These are phyloP conservation scores for Pseudodiploospora longispora DNA, from an alignment of 2,329 filamentous ascomycete genomes.

Conservation along the genomic window DNA sequence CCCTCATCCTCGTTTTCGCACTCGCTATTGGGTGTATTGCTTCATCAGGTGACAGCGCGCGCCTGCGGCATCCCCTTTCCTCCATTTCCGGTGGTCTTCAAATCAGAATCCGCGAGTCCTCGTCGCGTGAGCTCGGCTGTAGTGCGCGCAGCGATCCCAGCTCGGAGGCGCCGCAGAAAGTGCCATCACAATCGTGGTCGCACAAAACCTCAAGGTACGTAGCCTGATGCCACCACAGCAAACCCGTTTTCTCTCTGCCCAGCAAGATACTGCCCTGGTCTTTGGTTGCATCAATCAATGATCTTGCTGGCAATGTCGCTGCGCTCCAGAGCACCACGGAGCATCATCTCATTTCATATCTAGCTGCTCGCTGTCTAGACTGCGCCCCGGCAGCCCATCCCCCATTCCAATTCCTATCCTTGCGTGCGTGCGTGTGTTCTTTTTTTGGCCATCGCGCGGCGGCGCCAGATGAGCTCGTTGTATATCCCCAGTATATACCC, in stretches of 20 bases:
- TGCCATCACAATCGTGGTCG: conserved; percentile 4
- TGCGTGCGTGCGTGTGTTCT: no score
- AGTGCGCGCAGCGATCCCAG: neutral
- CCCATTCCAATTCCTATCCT: no score
- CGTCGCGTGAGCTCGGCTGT: conserved; percentile 5
- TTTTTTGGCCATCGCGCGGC: no score
- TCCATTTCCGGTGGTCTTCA: conserved; percentile 18
- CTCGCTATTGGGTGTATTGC: conserved; percentile 38
- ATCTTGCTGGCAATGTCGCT: neutral
- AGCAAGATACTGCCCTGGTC: conserved; percentile 1
- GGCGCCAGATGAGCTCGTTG: no score
- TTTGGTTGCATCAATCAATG: conserved; percentile 2
- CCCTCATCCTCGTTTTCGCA: conserved; percentile 37
- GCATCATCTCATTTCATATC: no score
- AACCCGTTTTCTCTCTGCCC: neutral
- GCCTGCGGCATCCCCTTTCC: conserved; percentile 24
- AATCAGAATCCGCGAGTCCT: conserved; percentile 12
- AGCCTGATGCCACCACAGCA: neutral
- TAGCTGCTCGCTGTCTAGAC: no score
- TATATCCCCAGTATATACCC: no score
- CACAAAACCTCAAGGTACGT: conserved; percentile 7
- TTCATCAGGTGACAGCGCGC: conserved; percentile 44
- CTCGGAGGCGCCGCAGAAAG: conserved; percentile 3
- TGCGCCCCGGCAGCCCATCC: no score
- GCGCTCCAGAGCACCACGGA: neutral